Base-by-base conservation (phyloP, 2,329 filamentous ascomycete genomes). In the Fusarium sp. region DNA sequence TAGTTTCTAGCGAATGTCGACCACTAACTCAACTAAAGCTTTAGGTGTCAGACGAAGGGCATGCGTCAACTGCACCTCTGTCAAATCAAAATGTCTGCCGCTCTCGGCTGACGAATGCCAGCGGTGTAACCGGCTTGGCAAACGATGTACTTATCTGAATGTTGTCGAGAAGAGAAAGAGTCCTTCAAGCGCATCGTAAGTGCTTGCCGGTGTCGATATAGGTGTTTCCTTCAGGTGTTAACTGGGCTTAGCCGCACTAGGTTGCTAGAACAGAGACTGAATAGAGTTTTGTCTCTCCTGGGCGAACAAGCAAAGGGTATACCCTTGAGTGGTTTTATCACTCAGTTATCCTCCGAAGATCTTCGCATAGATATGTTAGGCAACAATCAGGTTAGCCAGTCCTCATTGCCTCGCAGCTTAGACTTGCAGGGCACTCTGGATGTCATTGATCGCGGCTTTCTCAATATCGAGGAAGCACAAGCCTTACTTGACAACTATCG, bases 61-160 rank as follows among this genome's bases (percentile, higher is more conserved):
- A 11, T 67, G 64, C 33, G 49, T 68, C 3, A 67, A 68, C 31
- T 67, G 63, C 23, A 68, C 64, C 3, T 47, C 57, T 15, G 63
- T 57, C 23, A 67, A 67, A 21, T 67, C 64, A 4, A 67, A 67
- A 64, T 67, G 64, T 4, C 20, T 58, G 26, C 63, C 63, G 23
- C 48, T 68, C 18, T 63, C 57, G 9, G n/a, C 49, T 10, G 64
- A 67, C 3, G 64, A 67, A 23, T 67, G 64, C 15, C 48, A 67
- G 63, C 35, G 63, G 5, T 67, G 64, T n/a, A 43, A 63, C 20
- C 63, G 63, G 1, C 39, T 67, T 20, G 63, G 63, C 10, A 67
- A 63, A 24, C 37, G 16, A 2, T 67, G 64, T 29, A 57, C 41
- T 1, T 63, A 63, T 37, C 42, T 63, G 2, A 63, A 63, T 31